Base-by-base conservation (phyloP, 345 rosid species). In the Dimocarpus longan region DNA sequence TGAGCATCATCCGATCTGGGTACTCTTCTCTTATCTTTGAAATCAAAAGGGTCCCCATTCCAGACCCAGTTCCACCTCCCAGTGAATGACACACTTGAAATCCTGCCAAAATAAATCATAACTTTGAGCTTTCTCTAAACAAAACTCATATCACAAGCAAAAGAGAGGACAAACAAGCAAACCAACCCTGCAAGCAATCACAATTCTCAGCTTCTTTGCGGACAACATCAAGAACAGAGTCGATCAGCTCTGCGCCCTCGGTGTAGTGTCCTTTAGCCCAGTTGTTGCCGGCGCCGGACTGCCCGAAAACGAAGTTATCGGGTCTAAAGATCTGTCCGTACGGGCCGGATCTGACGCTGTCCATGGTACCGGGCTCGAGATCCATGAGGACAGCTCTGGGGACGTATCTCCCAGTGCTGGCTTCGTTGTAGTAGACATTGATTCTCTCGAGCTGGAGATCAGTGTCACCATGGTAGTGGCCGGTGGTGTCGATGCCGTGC, bases 1-100 rank as follows among this genome's bases (percentile, higher is more conserved):
- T 91, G 59, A 89, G 89, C 93, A 91, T 89, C 95, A 91, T 91
- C 56, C 90, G 78, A 80, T 89, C 95, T 5, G 90, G 93, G 81
- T 89, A 91, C 79, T 91, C 94, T 87, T 91, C 94, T 32, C 94
- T 83, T 54, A 90, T 90, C 85, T 89, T 90, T 0, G 92, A 89
- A 54, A 91, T 89, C 84, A 91, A 76, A 21, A 91, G 89, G 5
- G 92, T 89, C 48, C 94, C 92, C 91, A 91, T 91, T 0, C 92
- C 90, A 22, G 92, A 91, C 2, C 91, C 91, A 11, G 92, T 91
- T 21, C 92, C 94, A 84, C 92, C 91, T 62, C 91, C 93, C 24
- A 89, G 71, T 0, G 94, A 91, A 81, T 91, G 94, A 65, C 92
- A 91, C 16, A 90, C 87, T 83, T 90, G 95, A 74, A 87, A 91